Base-by-base conservation (phyloP, 2,329 filamentous ascomycete genomes). In the Pseudogymnoascus sp. region DNA sequence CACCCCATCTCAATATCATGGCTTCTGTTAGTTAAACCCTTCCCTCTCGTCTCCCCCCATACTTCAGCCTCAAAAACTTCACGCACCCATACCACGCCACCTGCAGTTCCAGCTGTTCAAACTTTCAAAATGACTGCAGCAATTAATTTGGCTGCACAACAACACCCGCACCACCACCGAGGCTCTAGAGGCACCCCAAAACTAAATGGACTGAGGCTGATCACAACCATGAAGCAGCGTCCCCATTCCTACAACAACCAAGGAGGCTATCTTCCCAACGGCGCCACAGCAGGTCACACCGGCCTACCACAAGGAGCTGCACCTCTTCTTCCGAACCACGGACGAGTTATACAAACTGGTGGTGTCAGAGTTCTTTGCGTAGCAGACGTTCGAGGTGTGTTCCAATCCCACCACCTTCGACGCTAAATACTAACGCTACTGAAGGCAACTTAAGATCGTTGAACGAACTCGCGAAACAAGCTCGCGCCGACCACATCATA, bases 401-500 rank as follows among this genome's bases (percentile, higher is more conserved):
- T 62, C 59, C 62, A 42, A 64, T 42, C 30, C 39, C 45, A 19
- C 19, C 36, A 52, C 12, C 19, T 28, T 36, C 60, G 55, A 41
- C 52, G 41, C 25, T n/a, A 28, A 23, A 63, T 61, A 63, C 69
- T 73, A 65, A 73, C 69, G 19, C 22, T 16, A 28, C 23, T 52
- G 7, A 69, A 99, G 94, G 94, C 77, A 97, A 97, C 76, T 81
- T 99, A 69, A 87, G 89, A 78, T 97, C 94, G 68, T 82, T 99
- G 72, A 99, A 99, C 79, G 92, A 97, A 65, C 88, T 99, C 65
- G 94, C 94, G 67, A 95, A 91, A 77, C 90, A 94, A 74, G 93
- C 94, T 66, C 90, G 90, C 74, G 94, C 94, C 71, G 92, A 97
- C 78, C 92, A 97, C 79, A 96, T 99, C 76, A 92, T 99, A 72